Evolutionary conservation across 169 alveolate genomes (phyloP).

Genomic region (Eimeria maxima): DNA sequence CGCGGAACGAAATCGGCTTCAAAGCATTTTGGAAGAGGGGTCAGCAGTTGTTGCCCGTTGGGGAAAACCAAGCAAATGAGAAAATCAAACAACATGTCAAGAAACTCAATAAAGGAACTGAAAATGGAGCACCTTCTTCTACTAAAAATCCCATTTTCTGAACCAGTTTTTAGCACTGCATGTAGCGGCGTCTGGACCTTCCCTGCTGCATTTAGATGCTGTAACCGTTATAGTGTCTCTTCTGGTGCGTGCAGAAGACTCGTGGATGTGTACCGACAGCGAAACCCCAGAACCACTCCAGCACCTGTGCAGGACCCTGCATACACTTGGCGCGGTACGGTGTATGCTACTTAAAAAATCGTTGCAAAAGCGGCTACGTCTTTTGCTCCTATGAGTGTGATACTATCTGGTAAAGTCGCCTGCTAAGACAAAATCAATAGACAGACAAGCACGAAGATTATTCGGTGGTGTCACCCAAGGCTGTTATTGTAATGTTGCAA

Average conservation of each 20-base stretch:
- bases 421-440: too few relatives aligned
- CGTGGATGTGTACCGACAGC: conserved; percentile 41
- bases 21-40: conserved; percentile 27
- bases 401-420: too few relatives aligned
- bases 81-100: too few relatives aligned
- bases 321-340: conserved; percentile 14
- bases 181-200: neutral
- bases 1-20: conserved; percentile 54
- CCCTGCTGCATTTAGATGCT: neutral
- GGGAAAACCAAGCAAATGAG: neutral
- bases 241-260: neutral
- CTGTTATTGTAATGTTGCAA: neutral
- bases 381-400: neutral
- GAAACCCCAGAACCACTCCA: conserved; percentile 41
- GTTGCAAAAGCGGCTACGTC: too few relatives aligned
- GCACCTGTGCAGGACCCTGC: conserved; percentile 30
- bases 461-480: too few relatives aligned
- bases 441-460: too few relatives aligned
- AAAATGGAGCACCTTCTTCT: neutral
- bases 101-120: too few relatives aligned
- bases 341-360: neutral
- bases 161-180: neutral
- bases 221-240: neutral
- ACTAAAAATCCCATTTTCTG: neutral
- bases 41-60: neutral